Evolutionary conservation across 2,329 filamentous ascomycete genomes (phyloP).

Genomic region (Phialocephala sp.): DNA sequence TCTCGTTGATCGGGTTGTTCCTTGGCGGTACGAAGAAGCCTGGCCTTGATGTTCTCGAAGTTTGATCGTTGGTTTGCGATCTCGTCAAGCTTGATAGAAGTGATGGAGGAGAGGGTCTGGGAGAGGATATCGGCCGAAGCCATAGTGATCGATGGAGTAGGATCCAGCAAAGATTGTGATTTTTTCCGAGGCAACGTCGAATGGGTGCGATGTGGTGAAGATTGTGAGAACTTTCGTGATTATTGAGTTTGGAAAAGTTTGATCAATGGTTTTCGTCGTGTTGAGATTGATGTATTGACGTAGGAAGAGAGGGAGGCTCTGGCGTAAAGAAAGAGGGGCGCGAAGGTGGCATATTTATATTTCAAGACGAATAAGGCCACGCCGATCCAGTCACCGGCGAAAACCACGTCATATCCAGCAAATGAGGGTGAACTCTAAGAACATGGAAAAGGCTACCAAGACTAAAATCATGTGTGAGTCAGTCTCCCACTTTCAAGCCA

Average conservation of each 20-base stretch:
- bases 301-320: not conserved
- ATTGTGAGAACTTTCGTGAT: not conserved
- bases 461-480: not conserved
- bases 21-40: conserved; percentile 46
- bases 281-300: not conserved
- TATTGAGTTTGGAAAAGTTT: not conserved
- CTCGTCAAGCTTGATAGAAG: conserved; percentile 60
- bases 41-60: conserved; percentile 53
- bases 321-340: not conserved
- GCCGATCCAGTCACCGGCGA: not conserved
- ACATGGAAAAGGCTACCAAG: not conserved
- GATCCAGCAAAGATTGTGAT: no score
- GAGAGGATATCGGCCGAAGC: conserved; percentile 50
- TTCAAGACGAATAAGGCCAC: not conserved
- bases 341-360: not conserved
- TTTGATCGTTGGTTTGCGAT: conserved; percentile 55
- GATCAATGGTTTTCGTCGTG: no score
- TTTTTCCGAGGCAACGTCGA: not conserved
- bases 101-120: conserved; percentile 59
- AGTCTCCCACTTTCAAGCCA: not conserved
- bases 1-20: conserved; percentile 39
- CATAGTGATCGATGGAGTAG: conserved; percentile 34
- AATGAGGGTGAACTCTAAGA: not conserved
- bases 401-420: not conserved
- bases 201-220: not conserved